Evolutionary conservation across 495 filamentous ascomycete species (phyloP).

Genomic region (Hypoxylon intermedium): DNA sequence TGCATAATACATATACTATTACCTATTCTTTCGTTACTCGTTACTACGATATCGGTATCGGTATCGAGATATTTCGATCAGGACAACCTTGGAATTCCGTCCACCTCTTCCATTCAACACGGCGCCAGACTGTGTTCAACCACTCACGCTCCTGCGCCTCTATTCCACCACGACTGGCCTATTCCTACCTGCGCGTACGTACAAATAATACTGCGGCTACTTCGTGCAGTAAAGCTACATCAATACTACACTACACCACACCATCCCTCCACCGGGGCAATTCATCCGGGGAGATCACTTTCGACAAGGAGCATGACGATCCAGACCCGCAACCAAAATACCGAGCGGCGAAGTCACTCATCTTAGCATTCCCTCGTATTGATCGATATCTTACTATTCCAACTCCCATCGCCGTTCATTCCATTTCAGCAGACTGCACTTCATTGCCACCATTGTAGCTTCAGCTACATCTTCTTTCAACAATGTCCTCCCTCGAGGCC

Average conservation of each 20-base stretch:
- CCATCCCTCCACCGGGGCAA: conserved; percentile 4
- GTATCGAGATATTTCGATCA: too few species aligned
- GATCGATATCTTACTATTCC: background rate
- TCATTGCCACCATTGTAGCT: too few species aligned
- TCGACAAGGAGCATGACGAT: conserved; percentile 38
- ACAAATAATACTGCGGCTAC: conserved; percentile 3
- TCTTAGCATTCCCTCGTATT: conserved; percentile 13
- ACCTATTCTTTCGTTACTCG: background rate
- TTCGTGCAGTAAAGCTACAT: too few species aligned
- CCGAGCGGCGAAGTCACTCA: conserved; percentile 22
- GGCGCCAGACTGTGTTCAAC: too few species aligned
- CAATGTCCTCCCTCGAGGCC: conserved; percentile 75
- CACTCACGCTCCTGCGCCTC: too few species aligned
- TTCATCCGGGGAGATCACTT: conserved; percentile 12
- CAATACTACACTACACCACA: conserved; percentile 8
- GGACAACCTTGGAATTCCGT: too few species aligned
- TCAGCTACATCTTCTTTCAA: conserved; percentile 6
- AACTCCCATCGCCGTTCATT: too few species aligned
- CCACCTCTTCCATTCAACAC: too few species aligned
- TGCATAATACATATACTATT: conserved; percentile 8
- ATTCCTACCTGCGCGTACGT: too few species aligned
- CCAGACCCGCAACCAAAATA: conserved; percentile 29
- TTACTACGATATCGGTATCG: too few species aligned
- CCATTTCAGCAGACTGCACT: too few species aligned
- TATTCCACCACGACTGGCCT: too few species aligned